These are phyloP conservation scores for Cryptosporidium bovis DNA, from an alignment of 169 alveolate species.

Conservation along the genomic window DNA sequence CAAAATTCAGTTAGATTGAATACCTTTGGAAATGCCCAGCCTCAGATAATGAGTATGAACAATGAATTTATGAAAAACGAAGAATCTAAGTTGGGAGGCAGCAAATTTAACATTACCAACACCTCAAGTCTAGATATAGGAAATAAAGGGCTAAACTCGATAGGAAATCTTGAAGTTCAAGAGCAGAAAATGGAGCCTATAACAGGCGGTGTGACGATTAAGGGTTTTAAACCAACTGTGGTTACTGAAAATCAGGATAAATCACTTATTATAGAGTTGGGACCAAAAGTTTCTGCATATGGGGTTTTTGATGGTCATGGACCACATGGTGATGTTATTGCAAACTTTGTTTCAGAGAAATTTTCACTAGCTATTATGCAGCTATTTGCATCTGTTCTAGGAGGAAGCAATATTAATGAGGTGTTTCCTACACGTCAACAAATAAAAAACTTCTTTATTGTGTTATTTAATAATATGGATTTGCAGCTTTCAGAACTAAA, in stretches of 20 bases:
- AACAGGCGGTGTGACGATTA: conserved; percentile 60
- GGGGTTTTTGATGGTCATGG: conserved; percentile 75
- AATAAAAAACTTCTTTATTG: conserved; percentile 45
- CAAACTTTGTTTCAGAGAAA: conserved; percentile 40
- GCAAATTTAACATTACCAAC: not conserved
- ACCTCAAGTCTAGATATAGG: not conserved
- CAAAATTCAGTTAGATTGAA: conserved; percentile 20
- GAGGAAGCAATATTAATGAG: not conserved
- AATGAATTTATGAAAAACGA: not conserved
- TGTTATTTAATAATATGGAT: conserved; percentile 54
- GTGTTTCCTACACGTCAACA: conserved; percentile 44
- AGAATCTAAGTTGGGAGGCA: not conserved
- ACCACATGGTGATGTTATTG: conserved; percentile 68
- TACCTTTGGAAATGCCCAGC: conserved; percentile 17
- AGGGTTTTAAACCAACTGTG: conserved; percentile 63
- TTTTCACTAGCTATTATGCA: conserved; percentile 52
- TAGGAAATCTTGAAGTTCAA: not conserved
- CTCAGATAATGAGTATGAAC: conserved; percentile 8
- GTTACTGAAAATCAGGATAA: conserved; percentile 53
- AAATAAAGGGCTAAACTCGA: not conserved
- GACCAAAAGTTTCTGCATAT: conserved; percentile 56
- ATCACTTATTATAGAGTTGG: conserved; percentile 40
- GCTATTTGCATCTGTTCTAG: conserved; percentile 9
- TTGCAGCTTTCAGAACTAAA: conserved; percentile 57
- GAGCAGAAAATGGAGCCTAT: not conserved